A percentile compares a stretch with the other conserved stretches of the same genome.
Conservation (phyloP, 2,329 filamentous ascomycete genomes). For the Diaporthe capsici region DNA sequence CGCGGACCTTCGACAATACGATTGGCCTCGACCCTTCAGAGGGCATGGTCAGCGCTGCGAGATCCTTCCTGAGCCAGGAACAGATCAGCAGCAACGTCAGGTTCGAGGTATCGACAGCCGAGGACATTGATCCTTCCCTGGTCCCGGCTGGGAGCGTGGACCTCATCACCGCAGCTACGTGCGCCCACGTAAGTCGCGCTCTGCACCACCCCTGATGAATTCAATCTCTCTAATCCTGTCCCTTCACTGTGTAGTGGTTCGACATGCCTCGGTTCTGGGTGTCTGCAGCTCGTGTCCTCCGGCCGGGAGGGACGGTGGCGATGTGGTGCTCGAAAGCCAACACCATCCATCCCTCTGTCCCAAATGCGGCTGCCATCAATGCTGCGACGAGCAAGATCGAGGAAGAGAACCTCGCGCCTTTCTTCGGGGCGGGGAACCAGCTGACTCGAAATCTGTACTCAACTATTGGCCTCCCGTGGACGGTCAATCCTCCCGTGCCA, state of each 20-base stretch:
- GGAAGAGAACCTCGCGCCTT: conserved; percentile 53
- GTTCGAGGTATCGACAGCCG: conserved; percentile 60
- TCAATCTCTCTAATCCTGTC: background rate
- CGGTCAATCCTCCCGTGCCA: conserved; percentile 47
- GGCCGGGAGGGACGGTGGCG: conserved; percentile 57
- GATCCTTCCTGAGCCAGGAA: conserved; percentile 52
- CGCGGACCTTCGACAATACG: conserved; percentile 59
- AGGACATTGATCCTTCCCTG: conserved; percentile 55
- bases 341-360: conserved; percentile 49
- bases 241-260: conserved; percentile 59
- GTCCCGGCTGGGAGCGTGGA: conserved; percentile 58
- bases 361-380: conserved; percentile 59
- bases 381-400: conserved; percentile 55
- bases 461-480: conserved; percentile 65
- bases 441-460: conserved; percentile 57
- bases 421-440: conserved; percentile 58
- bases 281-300: conserved; percentile 38
- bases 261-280: conserved; percentile 50
- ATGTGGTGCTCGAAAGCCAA: conserved; percentile 59
- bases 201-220: too few relatives aligned
- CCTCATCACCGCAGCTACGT: conserved; percentile 63
- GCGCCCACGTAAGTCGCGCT: conserved; percentile 57
- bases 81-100: conserved; percentile 23
- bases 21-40: conserved; percentile 66
- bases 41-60: conserved; percentile 67